Evolutionary conservation across 495 filamentous ascomycete species (phyloP).

Genomic region (Xylaria venustula): DNA sequence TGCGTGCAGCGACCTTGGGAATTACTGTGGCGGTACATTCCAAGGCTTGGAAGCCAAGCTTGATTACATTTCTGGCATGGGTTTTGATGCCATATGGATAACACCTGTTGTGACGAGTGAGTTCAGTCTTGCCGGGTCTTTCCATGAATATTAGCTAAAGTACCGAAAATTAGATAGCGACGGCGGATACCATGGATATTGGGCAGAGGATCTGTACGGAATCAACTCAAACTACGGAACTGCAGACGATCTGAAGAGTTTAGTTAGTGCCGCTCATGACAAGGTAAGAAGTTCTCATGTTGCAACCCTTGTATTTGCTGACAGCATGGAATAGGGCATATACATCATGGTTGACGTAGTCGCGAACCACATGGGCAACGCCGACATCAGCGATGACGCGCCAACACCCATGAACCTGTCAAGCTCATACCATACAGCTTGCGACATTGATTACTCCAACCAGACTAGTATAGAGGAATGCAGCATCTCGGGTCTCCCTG

Average conservation of each 20-base stretch:
- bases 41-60: slow-evolving; percentile 67
- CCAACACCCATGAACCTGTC: slow-evolving; percentile 18
- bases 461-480: slow-evolving; percentile 51
- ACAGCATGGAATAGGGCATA: slow-evolving; percentile 17
- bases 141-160: slow-evolving; percentile 3
- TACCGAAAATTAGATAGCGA: slow-evolving; percentile 22
- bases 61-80: slow-evolving; percentile 73
- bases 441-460: slow-evolving; percentile 65
- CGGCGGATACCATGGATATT: slow-evolving; percentile 70
- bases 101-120: slow-evolving; percentile 62
- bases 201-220: slow-evolving; percentile 65
- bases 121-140: slow-evolving; percentile 1
- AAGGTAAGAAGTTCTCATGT: slow-evolving; percentile 10
- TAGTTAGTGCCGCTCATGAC: slow-evolving; percentile 48
- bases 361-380: slow-evolving; percentile 69
- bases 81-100: slow-evolving; percentile 84
- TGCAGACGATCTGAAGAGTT: slow-evolving; percentile 58
- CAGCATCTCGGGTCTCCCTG: slow-evolving; percentile 68
- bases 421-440: slow-evolving; percentile 66
- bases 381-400: slow-evolving; percentile 7
- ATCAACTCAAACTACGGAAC: slow-evolving; percentile 68
- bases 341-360: slow-evolving; percentile 80
- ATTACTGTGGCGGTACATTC: slow-evolving; percentile 78
- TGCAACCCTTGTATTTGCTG: slow-evolving; percentile 38
- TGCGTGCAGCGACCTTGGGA: slow-evolving; percentile 44